Base-by-base conservation (phyloP, 1,284 basidiomycete species). In the Chondrostereum purpureum region DNA sequence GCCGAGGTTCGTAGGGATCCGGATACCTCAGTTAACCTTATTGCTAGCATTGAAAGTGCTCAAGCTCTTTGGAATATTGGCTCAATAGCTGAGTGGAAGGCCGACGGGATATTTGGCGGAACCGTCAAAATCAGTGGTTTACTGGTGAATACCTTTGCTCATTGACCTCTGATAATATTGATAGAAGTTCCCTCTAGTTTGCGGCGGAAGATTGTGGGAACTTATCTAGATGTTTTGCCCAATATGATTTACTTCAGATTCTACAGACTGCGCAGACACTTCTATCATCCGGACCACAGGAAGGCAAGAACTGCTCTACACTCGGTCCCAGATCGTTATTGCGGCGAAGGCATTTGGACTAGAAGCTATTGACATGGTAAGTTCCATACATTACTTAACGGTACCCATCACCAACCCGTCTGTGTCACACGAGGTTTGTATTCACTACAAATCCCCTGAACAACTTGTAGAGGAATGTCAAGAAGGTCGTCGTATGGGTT, bases 121-220 rank as follows among this genome's bases (percentile, higher is more conserved):
- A 79, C 77, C n/a, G 78, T 78, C 3, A 53, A 60, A 40, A 55
- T 85, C 31, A 64, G 61, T 39, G 78, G 79, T 11, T 61, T 87
- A 34, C 60, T 88, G 59, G 75, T 78, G 59, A 43, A 77, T 63
- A 16, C 22, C 21, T 38, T 39, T 45, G 24, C 19, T n/a, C n/a
- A n/a, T n/a, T n/a, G n/a, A n/a, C n/a, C 8, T 33, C 22, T 47
- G 2, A 35, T 46, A 6, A 31, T n/a, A 46, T 43, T 47, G 48
- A 17, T 54, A 12, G 39, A 47, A 19, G 21, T 8, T 34, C 5
- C 22, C 4, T 14, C 2, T 55, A 92, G 88, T 93, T 93, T 60
- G 91, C 88, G 3, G 88, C 90, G 23, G 91, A 94, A 66, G 91
- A 95, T 58, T 94, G 89, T 91, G 58, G n/a, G n/a, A 58, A 74